Evolutionary conservation across 108 stramenopile species (phyloP), one percentile per base, ranked within the genome.

Genomic region (Skeletonema potamos): DNA sequence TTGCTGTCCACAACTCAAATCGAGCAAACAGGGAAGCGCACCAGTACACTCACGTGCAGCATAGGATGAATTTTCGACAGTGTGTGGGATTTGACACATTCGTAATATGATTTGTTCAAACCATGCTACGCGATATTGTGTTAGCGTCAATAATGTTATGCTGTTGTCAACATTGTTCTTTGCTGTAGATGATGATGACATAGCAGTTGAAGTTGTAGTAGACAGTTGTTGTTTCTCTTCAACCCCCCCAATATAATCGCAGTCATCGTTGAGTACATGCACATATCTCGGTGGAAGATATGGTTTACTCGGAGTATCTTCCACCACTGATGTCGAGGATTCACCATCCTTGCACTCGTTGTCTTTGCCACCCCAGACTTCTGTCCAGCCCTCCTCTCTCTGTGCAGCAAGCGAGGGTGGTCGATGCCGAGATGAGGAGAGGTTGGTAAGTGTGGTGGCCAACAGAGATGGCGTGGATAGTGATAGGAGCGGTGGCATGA

Each of bases 301-400:
- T 36, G 28, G 44, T 51, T 44, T 44, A 17, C 17, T 44, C 15
- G 13, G 39, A 41, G 39, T 0, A 13, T 44, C 37, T 37, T 20
- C 37, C 34, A 7, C 5, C 37, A 8, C 10, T 9, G 54, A 55
- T n/a, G 15, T 22, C 2, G 54, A 15, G 0, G 37, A 37, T 28
- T 18, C 36, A 37, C 33, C 56, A 32, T 60, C 62, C 12, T 65
- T 51, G 34, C 2, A 9, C 4, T 62, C 39, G 10, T 33, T 55
- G 15, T 67, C 51, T 33, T 62, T 60, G 29, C 41, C 71, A 15
- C 89, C 89, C 87, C 86, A 91, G 12, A 85, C 69, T 77, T 91
- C 89, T 10, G 89, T 91, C 89, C 89, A 91, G 55, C 87, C 89
- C 66, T 91, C 86, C 27, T 63, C 55, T 20, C 87, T 64, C 11